Base-by-base conservation (phyloP, 2,329 filamentous ascomycete genomes). In the Penicillium sp. region DNA sequence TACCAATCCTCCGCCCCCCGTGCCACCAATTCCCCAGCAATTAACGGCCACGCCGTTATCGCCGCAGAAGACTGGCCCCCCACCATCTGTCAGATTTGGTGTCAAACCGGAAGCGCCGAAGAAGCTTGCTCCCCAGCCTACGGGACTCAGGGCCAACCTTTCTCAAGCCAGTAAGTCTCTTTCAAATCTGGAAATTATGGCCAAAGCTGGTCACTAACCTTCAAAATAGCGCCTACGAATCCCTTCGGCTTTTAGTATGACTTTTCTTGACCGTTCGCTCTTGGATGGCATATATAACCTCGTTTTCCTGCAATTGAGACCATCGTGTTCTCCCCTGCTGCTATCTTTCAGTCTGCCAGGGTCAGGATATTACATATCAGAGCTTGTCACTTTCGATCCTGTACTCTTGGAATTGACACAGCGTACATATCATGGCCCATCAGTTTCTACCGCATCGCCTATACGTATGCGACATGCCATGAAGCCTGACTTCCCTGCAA, bases 1-100 rank as follows among this genome's bases (percentile, higher is more conserved):
- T 63, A 50, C 69, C 78, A 74, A 68, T 31, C 68, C 76, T 48
- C 68, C 73, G 47, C 63, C 72, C 25, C 71, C 76, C 4, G 64
- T 79, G 17, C 75, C 77, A 18, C 81, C 78, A 8, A 71, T 80
- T 38, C 77, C 78, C 16, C 70, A 78, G 33, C 72, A 82, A 57
- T 76, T 76, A 11, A 72, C 77, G n/a, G 62, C 74, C 31, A 71
- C 79, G 33, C 83, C 86, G 43, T 68, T 91, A 39, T 69, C 83
- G 47, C 79, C 87, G 31, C 87, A 94, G 63, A 83, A 86, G 72
- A 94, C 87, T 7, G 87, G 87, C 0, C 93, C 93, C 5, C 75
- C 91, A 14, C 93, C 93, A 31, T 81, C 88, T 16, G 84, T 98
- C 13, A 80, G 88, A 44, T 98, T 98, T 63, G 93, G 93, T 26